Base-by-base conservation (phyloP, 495 filamentous ascomycete genomes). In the Ascobolus immersus region DNA sequence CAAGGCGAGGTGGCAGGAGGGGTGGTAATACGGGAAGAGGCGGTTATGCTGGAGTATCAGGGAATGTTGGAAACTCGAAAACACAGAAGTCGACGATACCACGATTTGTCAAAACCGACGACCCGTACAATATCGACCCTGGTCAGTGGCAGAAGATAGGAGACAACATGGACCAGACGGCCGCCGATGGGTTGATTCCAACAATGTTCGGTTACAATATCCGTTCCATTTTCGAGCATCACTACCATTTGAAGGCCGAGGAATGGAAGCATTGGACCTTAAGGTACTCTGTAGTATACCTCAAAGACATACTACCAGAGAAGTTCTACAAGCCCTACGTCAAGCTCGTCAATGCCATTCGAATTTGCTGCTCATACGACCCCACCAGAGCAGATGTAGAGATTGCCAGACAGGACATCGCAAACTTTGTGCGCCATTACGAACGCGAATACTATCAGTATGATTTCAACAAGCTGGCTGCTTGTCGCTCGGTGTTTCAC, bases 211-310 rank as follows among this genome's bases (percentile, higher is more conserved):
- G 35, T 5, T 21, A 30, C 2, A 2, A 27, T 2, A 22, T 33
- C 2, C 2, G 35, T 2, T 33, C 37, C 13, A 28, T 41, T 12
- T 4, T 33, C 3, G 29, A 41, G 2, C 35, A 41, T 30, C 29
- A 27, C 0, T 18, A 38, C 12, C 28, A 41, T 6, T 18, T 38
- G 21, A 41, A 21, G 5, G 39, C 39, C 15, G 29, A 28, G 4
- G 39, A 41, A 18, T 41, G 39, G 39, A 28, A 35, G 20, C 13
- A 33, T 1, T 41, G 32, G 7, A 23, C 39, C 2, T 22, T 41
- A 5, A 17, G 28, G 4, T 13, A 38, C 1, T 18, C 2, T 3
- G 28, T 29, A 9, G 17, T 41, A 5, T 41, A 41, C 13, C 17
- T 38, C 4, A 37, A 34, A 25, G 34, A 10, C 4, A 15, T 31